These are phyloP conservation scores for Crotalaria pallida DNA, from an alignment of 306 rosid species.

Conservation along the genomic window DNA sequence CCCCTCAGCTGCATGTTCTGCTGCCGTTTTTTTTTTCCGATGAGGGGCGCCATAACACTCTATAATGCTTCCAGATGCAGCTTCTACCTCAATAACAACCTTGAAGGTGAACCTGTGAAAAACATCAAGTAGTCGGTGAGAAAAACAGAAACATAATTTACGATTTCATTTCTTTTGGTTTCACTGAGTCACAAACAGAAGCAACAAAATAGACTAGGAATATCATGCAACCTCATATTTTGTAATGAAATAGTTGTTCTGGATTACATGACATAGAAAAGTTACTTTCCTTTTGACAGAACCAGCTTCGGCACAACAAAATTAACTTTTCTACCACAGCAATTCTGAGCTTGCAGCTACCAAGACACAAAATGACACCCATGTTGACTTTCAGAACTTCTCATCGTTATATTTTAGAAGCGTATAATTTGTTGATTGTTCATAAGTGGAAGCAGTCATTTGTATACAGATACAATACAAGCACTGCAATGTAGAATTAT, in stretches of 20 bases:
- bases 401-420: constrained; percentile 1
- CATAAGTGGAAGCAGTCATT: not conserved
- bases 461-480: not conserved
- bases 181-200: not conserved
- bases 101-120: constrained; percentile 56
- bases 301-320: not conserved
- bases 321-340: not conserved
- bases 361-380: not conserved
- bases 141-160: not conserved
- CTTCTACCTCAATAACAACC: constrained; percentile 40
- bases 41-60: constrained; percentile 59
- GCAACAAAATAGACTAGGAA: not conserved
- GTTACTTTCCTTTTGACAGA: not conserved
- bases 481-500: not conserved
- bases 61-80: constrained; percentile 18
- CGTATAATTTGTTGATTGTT: not conserved
- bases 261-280: not conserved
- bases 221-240: not conserved
- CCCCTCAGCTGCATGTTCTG: constrained; percentile 63
- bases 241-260: not conserved
- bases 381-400: not conserved
- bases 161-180: not conserved
- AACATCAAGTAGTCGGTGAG: not conserved
- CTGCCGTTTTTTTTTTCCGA: constrained; percentile 49
- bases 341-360: not conserved